Base-by-base conservation (phyloP, 257 asterid species). In the Fraxinus pennsylvanica region DNA sequence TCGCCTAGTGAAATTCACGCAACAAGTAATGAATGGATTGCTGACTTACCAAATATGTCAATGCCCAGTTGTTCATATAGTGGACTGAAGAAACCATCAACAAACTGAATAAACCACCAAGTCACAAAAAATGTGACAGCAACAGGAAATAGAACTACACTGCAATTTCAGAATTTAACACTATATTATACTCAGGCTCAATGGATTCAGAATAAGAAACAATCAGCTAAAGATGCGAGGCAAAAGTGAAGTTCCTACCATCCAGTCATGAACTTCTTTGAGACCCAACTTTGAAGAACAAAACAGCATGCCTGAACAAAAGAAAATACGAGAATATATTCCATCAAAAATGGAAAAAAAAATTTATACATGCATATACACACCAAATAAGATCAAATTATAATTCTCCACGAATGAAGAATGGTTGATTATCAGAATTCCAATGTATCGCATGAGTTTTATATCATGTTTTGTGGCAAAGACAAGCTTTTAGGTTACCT, bases 231-330 rank as follows among this genome's bases (percentile, higher is more conserved):
- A 72, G 75, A 74, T 68, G 71, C 39, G 17, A 76, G 72, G 67
- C 39, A 77, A 45, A 77, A 35, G 85, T 67, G 80, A 71, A 77
- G 32, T n/a, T 70, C 10, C 68, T 87, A 94, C 98, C 97, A 92
- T 92, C 98, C 98, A 45, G 98, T 94, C 98, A 94, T 94, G 84
- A 94, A 94, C 92, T 94, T 94, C 83, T 87, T 94, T 0, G 98
- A 91, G 74, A 91, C 92, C 97, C 97, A 94, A 81, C 97, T 94
- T 77, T 93, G 98, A 74, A 93, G 94, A 71, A 93, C 82, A 83
- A 85, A 89, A 83, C 97, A 93, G 87, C 98, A 93, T 76, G 98
- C 98, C 98, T 93, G 91, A 65, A 81, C 76, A 78, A 74, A 76
- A 32, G 45, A 82, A 33, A 77, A 38, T 76, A 76, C 22, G 59